Evolutionary conservation across 805 yeast genomes (phyloP).

Genomic region (Ogataea kodamae): DNA sequence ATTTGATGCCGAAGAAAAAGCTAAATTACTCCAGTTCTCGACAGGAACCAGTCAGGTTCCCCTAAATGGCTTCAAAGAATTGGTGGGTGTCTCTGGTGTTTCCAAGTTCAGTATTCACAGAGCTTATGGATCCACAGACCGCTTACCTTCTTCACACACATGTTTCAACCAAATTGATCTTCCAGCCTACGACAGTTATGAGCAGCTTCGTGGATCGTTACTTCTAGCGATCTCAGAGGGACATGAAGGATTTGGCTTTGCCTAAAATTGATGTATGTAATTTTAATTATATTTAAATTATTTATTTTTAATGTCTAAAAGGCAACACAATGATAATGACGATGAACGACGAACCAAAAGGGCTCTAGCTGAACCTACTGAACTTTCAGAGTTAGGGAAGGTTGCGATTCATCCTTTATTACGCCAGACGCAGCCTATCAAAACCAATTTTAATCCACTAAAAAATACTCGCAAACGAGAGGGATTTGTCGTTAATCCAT

Average conservation of each 20-base stretch:
- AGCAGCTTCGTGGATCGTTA: slow-evolving; percentile 74
- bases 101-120: slow-evolving; percentile 86
- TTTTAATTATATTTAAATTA: slow-evolving; percentile 2
- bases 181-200: slow-evolving; percentile 90
- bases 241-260: slow-evolving; percentile 92
- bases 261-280: slow-evolving; percentile 28
- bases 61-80: slow-evolving; percentile 83
- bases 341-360: slow-evolving; percentile 4
- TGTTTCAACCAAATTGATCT: slow-evolving; percentile 94
- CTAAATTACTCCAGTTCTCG: slow-evolving; percentile 88
- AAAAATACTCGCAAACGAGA: slow-evolving; percentile 21
- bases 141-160: slow-evolving; percentile 94
- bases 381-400: slow-evolving; percentile 15
- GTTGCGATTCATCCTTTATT: slow-evolving; percentile 33
- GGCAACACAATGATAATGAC: not conserved
- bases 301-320: slow-evolving; percentile 6
- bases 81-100: slow-evolving; percentile 83
- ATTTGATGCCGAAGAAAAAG: slow-evolving; percentile 90
- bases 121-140: slow-evolving; percentile 78
- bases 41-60: slow-evolving; percentile 98
- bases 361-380: slow-evolving; percentile 3
- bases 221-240: slow-evolving; percentile 90
- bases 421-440: slow-evolving; percentile 13
- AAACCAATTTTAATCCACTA: slow-evolving; percentile 22
- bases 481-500: slow-evolving; percentile 34